Conservation (phyloP, 148 eudicot species). For the Polygonum aviculare region DNA sequence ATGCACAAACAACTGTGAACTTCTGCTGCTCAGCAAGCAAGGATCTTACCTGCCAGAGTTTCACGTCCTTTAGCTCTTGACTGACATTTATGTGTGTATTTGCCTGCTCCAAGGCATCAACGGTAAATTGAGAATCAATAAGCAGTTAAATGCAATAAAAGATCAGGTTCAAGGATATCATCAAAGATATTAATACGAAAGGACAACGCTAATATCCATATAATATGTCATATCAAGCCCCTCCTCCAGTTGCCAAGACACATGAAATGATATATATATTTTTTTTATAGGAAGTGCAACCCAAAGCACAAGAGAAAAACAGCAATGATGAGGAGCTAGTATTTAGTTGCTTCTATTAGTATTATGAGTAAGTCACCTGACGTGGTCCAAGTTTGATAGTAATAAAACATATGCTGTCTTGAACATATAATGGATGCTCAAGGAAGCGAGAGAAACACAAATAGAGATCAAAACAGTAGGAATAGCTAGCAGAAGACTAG, state of each 20-base stretch:
- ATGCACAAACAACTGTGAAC: neutral
- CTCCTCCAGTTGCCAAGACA: neutral
- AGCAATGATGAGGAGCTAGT: neutral
- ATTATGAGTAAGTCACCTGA: neutral
- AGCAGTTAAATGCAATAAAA: neutral
- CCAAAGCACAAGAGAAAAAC: neutral
- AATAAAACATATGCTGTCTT: neutral
- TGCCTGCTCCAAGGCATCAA: constrained; percentile 47
- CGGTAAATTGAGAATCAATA: constrained; percentile 1
- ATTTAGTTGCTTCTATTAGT: neutral
- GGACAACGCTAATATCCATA: neutral
- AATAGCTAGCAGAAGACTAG: neutral
- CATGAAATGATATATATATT: neutral
- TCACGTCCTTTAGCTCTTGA: constrained; percentile 85
- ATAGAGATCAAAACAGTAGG: neutral
- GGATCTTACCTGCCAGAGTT: constrained; percentile 79
- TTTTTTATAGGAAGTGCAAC: neutral
- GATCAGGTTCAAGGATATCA: neutral
- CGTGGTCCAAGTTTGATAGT: neutral
- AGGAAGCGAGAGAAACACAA: neutral
- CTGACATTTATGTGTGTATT: constrained; percentile 89
- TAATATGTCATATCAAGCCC: neutral
- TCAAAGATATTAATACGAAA: neutral
- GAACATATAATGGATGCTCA: neutral
- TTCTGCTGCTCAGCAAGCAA: neutral